Evolutionary conservation across 1,284 basidiomycete genomes (phyloP), one percentile per base, ranked within the genome.

Genomic region (Pseudomicrostroma phylloplanum): DNA sequence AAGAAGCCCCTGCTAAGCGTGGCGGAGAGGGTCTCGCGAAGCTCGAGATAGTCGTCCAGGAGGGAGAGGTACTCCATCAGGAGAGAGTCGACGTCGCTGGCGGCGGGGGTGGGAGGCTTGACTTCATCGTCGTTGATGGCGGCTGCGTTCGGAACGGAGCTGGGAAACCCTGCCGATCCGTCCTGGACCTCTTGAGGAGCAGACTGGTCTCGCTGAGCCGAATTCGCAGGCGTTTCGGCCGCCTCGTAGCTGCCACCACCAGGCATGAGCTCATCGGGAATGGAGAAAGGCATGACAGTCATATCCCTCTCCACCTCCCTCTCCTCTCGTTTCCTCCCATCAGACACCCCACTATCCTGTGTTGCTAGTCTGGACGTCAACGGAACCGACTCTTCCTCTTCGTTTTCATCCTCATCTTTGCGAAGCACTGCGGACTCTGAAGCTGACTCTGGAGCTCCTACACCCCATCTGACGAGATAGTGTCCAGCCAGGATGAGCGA

Each of bases 401-500:
- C 48, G 3, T 21, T 57, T 19, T 26, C 49, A 15, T 25, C 49
- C 8, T 60, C 59, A 26, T 55, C 12, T 19, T 42, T 43, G 40
- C n/a, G 12, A 13, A 25, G 2, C 23, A 23, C 4, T 48, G 12
- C 46, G 7, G 8, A 6, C 15, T 15, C 17, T 25, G 7, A 15
- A 11, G 15, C 3, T 6, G 43, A 48, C 43, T n/a, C 43, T 48
- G 43, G 21, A 23, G 8, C 6, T 54, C 26, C 26, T 6, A 13
- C 51, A 15, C 21, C 6, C 21, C 51, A 54, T 23, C 56, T 41
- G 7, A 39, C 36, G 6, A n/a, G 8, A 41, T 39, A 61, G 25
- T 67, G 66, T 19, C 58, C 55, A 36, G 64, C 51, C 6, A 73
- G 67, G 26, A 74, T 60, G 60, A 62, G 66, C 6, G 65, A 42